Conservation (phyloP, 2,329 filamentous ascomycete genomes). For the Plenodomus lindquistii region DNA sequence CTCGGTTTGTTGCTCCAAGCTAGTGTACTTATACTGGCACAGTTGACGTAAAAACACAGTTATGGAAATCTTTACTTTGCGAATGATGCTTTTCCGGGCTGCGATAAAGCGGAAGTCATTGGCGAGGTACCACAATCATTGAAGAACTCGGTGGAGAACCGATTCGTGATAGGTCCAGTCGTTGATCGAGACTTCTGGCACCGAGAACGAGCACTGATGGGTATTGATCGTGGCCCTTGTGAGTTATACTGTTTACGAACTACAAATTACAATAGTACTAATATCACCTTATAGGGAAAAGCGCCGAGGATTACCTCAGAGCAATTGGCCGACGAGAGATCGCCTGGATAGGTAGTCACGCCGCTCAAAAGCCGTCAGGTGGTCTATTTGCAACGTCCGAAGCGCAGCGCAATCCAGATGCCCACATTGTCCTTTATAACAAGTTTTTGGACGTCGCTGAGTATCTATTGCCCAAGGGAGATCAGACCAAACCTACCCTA, state of each 20-base stretch:
- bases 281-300: constrained; percentile 33
- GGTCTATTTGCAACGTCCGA: constrained; percentile 21
- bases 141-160: constrained; percentile 35
- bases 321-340: constrained; percentile 41
- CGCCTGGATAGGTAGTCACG: constrained; percentile 39
- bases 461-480: constrained; percentile 30
- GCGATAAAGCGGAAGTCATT: constrained; percentile 31
- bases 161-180: constrained; percentile 46
- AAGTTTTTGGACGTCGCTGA: constrained; percentile 38
- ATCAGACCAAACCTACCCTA: constrained; percentile 34
- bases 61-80: constrained; percentile 47
- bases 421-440: constrained; percentile 40
- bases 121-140: constrained; percentile 29
- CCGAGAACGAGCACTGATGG: constrained; percentile 38
- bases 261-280: no score
- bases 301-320: constrained; percentile 36
- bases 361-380: constrained; percentile 13
- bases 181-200: constrained; percentile 42
- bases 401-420: constrained; percentile 19
- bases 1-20: constrained; percentile 22
- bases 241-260: no score
- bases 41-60: constrained; percentile 24
- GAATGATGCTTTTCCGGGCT: constrained; percentile 35
- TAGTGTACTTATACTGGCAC: constrained; percentile 1
- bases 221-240: constrained; percentile 47